Evolutionary conservation across 345 rosid genomes (phyloP).

Genomic region (Salix udensis): DNA sequence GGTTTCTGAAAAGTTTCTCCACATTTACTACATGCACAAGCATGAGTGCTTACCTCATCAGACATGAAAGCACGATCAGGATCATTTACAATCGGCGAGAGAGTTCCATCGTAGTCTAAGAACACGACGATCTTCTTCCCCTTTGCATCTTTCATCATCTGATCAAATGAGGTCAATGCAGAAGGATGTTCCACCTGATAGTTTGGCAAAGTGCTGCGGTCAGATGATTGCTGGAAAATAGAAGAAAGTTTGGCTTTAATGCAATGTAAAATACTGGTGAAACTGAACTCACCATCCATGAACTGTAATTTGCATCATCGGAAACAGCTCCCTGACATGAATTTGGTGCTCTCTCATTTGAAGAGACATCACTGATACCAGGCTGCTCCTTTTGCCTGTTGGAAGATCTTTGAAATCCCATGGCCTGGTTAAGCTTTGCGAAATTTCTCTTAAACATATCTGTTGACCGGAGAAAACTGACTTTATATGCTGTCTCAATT

Average conservation of each 20-base stretch:
- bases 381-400: conserved; percentile 22
- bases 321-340: background rate
- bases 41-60: conserved; percentile 35
- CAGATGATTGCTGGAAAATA: background rate
- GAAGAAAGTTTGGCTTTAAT: background rate
- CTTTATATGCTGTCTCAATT: background rate
- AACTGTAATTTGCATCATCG: conserved; percentile 21
- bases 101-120: conserved; percentile 71
- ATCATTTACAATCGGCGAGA: conserved; percentile 64
- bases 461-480: background rate
- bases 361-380: background rate
- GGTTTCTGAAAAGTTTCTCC: background rate
- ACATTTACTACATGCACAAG: background rate
- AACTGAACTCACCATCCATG: conserved; percentile 39
- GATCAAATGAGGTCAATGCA: conserved; percentile 45
- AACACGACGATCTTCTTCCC: conserved; percentile 53
- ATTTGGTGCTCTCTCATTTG: conserved; percentile 1
- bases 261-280: background rate
- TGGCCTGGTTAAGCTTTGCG: conserved; percentile 19
- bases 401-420: conserved; percentile 33
- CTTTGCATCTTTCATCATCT: conserved; percentile 41
- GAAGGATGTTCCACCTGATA: conserved; percentile 54
- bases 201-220: background rate
- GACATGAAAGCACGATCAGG: conserved; percentile 66
- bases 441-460: conserved; percentile 19